phyloP scores from a whole-genome alignment of 345 rosid species.

The Euphorbia peplus region DNA sequence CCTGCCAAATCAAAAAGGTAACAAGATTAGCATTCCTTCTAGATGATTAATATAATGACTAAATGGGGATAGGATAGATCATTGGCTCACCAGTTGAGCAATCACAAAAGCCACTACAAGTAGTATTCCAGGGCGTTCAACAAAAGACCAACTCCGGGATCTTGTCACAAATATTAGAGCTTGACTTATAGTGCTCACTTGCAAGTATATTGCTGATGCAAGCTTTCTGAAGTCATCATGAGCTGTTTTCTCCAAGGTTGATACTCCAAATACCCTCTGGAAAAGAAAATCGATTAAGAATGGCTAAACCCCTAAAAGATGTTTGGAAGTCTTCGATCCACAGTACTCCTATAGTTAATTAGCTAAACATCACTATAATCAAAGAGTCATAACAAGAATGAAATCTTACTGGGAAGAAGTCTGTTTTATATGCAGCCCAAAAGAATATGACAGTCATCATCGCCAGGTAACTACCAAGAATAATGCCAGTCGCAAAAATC shows the following conservation, averaged over 20 bases:
- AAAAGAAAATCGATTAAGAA: too few relatives aligned
- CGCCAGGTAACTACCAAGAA: conserved; percentile 94
- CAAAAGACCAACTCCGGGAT: conserved; percentile 91
- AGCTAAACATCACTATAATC: conserved; percentile 1
- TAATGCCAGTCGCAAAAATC: conserved; percentile 82
- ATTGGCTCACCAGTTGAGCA: conserved; percentile 83
- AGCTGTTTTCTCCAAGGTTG: conserved; percentile 83
- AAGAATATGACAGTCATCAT: conserved; percentile 98
- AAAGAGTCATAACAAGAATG: neutral
- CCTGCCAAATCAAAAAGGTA: conserved; percentile 41
- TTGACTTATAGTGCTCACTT: conserved; percentile 96
- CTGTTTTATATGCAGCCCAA: conserved; percentile 90
- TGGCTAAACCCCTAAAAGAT: neutral
- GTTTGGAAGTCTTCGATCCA: neutral
- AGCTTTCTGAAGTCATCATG: conserved; percentile 90
- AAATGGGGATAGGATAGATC: conserved; percentile 14
- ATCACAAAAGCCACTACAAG: conserved; percentile 71
- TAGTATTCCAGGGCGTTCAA: conserved; percentile 86
- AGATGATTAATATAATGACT: neutral
- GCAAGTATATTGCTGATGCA: conserved; percentile 93
- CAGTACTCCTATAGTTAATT: neutral
- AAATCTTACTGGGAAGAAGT: conserved; percentile 81
- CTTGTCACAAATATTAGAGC: conserved; percentile 96
- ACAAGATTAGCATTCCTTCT: conserved; percentile 6
- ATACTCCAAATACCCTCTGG: conserved; percentile 76